Conservation (phyloP, 2,329 filamentous ascomycete genomes). For the Colletotrichum zoysiae region DNA sequence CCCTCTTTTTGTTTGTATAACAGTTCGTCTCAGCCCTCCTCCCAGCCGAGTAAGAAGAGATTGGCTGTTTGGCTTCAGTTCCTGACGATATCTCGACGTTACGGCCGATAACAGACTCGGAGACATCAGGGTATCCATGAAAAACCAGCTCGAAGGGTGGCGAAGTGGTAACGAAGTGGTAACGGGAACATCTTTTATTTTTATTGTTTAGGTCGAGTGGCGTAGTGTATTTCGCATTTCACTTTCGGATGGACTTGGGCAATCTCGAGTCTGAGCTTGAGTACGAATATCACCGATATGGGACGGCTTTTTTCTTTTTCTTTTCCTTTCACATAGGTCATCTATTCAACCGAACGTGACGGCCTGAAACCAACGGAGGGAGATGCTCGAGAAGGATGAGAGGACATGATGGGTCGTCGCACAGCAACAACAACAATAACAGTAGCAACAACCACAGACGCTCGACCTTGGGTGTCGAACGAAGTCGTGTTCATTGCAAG, state of each 20-base stretch:
- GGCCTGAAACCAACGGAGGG: background rate
- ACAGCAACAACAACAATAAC: background rate
- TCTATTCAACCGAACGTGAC: background rate
- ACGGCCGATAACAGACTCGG: constrained; percentile 15
- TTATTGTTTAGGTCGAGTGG: background rate
- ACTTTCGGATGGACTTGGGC: background rate
- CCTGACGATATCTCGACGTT: constrained; percentile 4
- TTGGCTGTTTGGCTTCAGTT: background rate
- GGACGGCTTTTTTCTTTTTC: background rate
- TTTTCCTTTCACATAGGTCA: background rate
- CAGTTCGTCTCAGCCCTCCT: background rate
- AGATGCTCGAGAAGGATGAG: background rate
- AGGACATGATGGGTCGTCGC: background rate
- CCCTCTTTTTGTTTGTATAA: constrained; percentile 28
- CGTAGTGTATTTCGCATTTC: background rate
- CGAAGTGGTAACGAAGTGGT: background rate
- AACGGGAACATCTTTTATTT: background rate
- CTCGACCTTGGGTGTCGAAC: background rate
- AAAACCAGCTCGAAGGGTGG: background rate
- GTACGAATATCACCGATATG: background rate
- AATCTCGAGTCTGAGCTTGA: background rate
- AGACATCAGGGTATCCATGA: constrained; percentile 1
- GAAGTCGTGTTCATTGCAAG: background rate
- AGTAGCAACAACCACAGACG: background rate
- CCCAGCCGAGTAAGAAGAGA: background rate